These are phyloP conservation scores for Raddia distichophylla DNA, from an alignment of 176 grass and related monocot genomes.

Conservation along the genomic window DNA sequence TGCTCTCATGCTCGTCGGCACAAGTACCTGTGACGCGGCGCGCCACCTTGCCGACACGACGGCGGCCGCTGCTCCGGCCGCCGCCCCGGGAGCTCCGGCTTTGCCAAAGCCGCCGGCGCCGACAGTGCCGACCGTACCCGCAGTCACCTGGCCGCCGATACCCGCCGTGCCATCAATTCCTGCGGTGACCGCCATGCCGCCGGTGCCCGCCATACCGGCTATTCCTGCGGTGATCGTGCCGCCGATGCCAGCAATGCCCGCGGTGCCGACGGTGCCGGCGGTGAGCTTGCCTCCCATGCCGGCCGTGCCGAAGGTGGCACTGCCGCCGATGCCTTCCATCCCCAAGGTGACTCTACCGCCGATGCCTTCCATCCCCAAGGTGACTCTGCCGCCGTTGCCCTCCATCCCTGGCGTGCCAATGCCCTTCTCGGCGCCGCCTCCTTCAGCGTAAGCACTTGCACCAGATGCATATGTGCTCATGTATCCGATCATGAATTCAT, in stretches of 20 bases:
- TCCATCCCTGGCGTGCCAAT: constrained; percentile 35
- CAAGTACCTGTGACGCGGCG: background rate
- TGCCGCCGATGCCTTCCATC: constrained; percentile 12
- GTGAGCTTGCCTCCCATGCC: constrained; percentile 23
- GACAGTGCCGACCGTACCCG: too few relatives aligned
- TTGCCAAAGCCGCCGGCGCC: too few relatives aligned
- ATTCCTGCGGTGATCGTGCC: background rate
- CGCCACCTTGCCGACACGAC: constrained; percentile 37
- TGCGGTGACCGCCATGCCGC: too few relatives aligned
- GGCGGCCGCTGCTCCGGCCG: too few relatives aligned
- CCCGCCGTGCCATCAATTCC: background rate
- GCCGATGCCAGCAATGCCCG: background rate
- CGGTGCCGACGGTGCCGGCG: background rate
- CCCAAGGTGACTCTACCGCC: constrained; percentile 44
- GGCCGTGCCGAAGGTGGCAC: background rate
- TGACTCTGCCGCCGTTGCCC: constrained; percentile 41
- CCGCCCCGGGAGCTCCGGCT: too few relatives aligned
- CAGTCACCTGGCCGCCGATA: background rate
- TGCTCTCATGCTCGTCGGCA: constrained; percentile 13
- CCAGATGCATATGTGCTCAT: background rate
- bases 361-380: constrained; percentile 40
- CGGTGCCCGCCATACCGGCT: background rate
- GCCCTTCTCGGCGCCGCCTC: constrained; percentile 36
- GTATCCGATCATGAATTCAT: too few relatives aligned
- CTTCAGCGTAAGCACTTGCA: constrained; percentile 17